phyloP scores from a whole-genome alignment of 176 grass and related monocot species.

The Rhipidocladum racemiflorum region DNA sequence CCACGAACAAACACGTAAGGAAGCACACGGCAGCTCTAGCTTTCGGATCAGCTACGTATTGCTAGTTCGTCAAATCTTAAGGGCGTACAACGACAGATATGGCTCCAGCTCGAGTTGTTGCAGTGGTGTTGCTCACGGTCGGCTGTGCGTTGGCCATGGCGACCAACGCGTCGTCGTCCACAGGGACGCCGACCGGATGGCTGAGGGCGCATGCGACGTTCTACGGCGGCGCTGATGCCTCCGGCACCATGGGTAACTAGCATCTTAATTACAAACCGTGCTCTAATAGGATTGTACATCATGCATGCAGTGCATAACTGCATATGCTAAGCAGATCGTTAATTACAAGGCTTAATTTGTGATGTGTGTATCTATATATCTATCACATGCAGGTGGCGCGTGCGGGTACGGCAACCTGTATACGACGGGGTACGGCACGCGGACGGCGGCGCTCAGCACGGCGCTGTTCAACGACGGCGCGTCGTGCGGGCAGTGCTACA shows the following conservation, averaged over 20 bases:
- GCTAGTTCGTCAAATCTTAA: not conserved
- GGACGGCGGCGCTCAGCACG: constrained; percentile 82
- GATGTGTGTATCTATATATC: not conserved
- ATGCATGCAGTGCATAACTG: not conserved
- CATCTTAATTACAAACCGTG: not conserved
- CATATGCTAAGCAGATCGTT: no score
- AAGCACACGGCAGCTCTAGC: not conserved
- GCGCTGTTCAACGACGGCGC: constrained; percentile 64
- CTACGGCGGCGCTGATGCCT: constrained; percentile 43
- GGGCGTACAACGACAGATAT: not conserved
- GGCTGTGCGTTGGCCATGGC: not conserved
- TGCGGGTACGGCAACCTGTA: constrained; percentile 71
- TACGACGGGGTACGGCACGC: constrained; percentile 62
- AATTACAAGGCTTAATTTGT: not conserved
- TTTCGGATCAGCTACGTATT: not conserved
- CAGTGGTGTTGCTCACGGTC: not conserved
- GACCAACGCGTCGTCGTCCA: not conserved
- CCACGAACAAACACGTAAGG: not conserved
- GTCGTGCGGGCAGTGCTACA: constrained; percentile 61
- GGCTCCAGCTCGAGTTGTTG: not conserved
- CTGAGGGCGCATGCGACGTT: constrained; percentile 41
- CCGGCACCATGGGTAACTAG: constrained; percentile 45
- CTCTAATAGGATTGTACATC: not conserved
- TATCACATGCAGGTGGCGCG: constrained; percentile 47
- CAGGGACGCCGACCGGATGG: not conserved